A percentile compares a stretch with the other conserved stretches of the same genome.
Conservation (phyloP, 78 protist species). For the Chrysochromulina parva region DNA sequence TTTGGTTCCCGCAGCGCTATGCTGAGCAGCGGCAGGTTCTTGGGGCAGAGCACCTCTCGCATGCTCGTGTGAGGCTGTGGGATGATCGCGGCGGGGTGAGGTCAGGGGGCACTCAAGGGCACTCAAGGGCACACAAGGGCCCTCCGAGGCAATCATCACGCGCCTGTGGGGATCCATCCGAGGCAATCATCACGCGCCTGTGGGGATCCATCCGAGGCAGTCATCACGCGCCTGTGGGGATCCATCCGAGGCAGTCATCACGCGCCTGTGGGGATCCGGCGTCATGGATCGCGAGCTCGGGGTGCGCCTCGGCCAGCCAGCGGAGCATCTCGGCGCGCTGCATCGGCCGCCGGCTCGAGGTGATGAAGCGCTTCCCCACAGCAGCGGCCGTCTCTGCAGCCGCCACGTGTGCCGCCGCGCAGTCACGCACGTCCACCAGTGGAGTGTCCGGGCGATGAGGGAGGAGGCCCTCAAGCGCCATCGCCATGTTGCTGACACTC, state of each 20-base stretch:
- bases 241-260: background rate
- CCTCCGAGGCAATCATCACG: no score
- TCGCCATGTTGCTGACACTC: background rate
- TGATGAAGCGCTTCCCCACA: background rate
- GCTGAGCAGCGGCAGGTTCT: background rate
- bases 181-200: no score
- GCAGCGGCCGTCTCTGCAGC: background rate
- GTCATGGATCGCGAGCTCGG: background rate
- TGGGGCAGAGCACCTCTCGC: background rate
- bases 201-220: no score
- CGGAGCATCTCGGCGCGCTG: background rate
- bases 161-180: no score
- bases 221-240: background rate
- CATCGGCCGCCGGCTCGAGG: background rate
- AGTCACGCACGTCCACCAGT: background rate
- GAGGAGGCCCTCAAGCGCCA: background rate
- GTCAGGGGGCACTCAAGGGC: no score
- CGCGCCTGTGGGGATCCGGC: background rate
- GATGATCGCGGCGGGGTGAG: no score
- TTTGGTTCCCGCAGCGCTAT: background rate
- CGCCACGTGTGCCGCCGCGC: background rate
- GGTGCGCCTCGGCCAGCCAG: background rate
- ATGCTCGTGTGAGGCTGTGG: no score
- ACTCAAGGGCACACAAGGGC: no score
- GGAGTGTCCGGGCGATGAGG: background rate